These are phyloP conservation scores for Globisporangium viniferum DNA, from an alignment of 352 stramenopile species.

Conservation along the genomic window DNA sequence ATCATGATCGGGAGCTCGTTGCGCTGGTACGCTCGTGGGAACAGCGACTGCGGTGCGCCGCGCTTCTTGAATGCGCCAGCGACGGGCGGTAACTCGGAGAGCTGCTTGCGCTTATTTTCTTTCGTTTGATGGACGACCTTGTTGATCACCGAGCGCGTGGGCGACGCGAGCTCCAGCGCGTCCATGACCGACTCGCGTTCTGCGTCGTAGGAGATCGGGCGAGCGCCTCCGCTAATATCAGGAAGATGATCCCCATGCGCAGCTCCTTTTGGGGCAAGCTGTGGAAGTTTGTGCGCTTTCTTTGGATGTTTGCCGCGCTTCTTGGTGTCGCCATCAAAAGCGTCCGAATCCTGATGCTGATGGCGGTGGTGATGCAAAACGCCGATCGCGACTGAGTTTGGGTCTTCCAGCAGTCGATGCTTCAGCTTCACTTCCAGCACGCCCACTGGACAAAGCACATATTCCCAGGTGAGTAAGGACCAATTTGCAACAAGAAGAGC, in stretches of 20 bases:
- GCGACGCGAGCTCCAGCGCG: slow-evolving; percentile 45
- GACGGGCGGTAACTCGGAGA: slow-evolving; percentile 40
- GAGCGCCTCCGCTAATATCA: not conserved
- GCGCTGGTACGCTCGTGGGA: slow-evolving; percentile 57
- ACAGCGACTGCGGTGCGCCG: slow-evolving; percentile 34
- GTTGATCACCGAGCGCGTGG: slow-evolving; percentile 53
- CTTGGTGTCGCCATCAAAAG: not conserved
- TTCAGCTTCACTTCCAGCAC: slow-evolving; percentile 73
- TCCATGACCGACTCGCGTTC: slow-evolving; percentile 55
- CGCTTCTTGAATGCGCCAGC: slow-evolving; percentile 58
- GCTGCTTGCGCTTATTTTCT: slow-evolving; percentile 25
- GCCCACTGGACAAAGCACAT: slow-evolving; percentile 25
- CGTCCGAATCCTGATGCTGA: not conserved
- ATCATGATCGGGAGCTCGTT: slow-evolving; percentile 72
- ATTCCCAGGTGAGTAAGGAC: not conserved
- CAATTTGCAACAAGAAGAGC: not conserved
- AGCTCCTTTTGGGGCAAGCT: not conserved
- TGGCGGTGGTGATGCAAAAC: slow-evolving; percentile 19
- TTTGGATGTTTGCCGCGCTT: slow-evolving; percentile 20
- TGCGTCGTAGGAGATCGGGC: slow-evolving; percentile 38
- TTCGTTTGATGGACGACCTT: slow-evolving; percentile 54
- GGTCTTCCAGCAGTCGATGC: slow-evolving; percentile 49
- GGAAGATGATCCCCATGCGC: not conserved
- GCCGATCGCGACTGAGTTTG: slow-evolving; percentile 45
- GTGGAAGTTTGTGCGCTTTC: slow-evolving; percentile 35